A percentile compares a stretch with the other conserved stretches of the same genome.
phyloP scores from a whole-genome alignment of 345 rosid species.

The Salix suchowensis region DNA sequence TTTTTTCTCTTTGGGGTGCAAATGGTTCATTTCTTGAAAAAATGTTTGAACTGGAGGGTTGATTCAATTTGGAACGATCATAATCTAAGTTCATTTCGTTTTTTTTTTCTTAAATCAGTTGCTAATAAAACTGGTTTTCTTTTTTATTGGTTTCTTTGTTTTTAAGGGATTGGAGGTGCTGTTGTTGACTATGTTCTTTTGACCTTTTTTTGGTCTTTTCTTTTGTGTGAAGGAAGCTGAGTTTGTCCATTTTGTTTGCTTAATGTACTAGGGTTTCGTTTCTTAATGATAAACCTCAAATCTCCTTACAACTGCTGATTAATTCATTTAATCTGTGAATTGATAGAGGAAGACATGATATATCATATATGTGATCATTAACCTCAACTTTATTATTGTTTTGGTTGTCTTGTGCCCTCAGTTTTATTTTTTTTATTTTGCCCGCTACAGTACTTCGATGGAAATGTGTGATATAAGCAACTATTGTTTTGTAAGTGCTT shows the following conservation, averaged over 20 bases:
- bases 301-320: neutral
- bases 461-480: no score
- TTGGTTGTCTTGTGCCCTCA: no score
- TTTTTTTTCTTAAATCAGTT: neutral
- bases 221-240: neutral
- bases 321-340: no score
- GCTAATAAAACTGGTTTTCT: neutral
- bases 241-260: neutral
- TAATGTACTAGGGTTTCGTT: neutral
- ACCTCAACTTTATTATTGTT: no score
- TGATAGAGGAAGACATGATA: no score
- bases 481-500: no score
- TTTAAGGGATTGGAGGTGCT: neutral
- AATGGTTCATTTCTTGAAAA: neutral
- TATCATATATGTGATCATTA: no score
- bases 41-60: neutral
- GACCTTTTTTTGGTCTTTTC: neutral
- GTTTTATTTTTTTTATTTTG: no score
- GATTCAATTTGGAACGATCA: neutral
- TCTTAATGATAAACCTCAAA: neutral
- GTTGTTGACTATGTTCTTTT: neutral
- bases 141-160: neutral
- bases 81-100: neutral
- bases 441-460: no score
- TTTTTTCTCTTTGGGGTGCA: neutral